Conservation (phyloP, 768 basidiomycete genomes). For the Albatrellus ellisii region DNA sequence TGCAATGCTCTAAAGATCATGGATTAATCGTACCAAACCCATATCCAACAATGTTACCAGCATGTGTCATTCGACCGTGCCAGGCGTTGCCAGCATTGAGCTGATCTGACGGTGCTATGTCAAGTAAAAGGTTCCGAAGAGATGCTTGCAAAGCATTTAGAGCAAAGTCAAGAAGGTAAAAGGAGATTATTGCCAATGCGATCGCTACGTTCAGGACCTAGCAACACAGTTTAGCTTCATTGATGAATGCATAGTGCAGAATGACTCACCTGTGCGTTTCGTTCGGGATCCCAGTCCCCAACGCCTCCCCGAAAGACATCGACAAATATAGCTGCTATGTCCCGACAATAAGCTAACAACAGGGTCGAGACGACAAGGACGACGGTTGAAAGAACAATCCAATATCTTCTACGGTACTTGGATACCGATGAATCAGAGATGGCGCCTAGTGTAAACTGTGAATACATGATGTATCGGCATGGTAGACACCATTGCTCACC, state of each 20-base stretch:
- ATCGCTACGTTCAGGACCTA: conserved; percentile 67
- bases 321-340: conserved; percentile 59
- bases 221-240: neutral
- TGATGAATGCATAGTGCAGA: conserved; percentile 1
- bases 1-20: conserved; percentile 4
- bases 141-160: conserved; percentile 93
- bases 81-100: conserved; percentile 93
- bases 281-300: conserved; percentile 81
- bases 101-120: conserved; percentile 80
- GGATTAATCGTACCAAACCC: conserved; percentile 53
- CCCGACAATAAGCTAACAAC: conserved; percentile 72
- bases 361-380: conserved; percentile 71
- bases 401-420: conserved; percentile 82
- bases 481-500: conserved; percentile 34
- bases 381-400: conserved; percentile 81
- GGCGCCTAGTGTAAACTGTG: conserved; percentile 42
- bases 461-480: neutral
- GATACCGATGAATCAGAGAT: conserved; percentile 91
- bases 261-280: conserved; percentile 41
- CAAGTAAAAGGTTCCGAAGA: conserved; percentile 84
- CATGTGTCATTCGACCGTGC: conserved; percentile 93
- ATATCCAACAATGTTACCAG: conserved; percentile 94
- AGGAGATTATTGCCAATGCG: conserved; percentile 74
- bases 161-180: conserved; percentile 95
- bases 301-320: conserved; percentile 61